These are phyloP conservation scores for Cryptococcus sp. DNA, from an alignment of 1,284 basidiomycete species.

Conservation along the genomic window DNA sequence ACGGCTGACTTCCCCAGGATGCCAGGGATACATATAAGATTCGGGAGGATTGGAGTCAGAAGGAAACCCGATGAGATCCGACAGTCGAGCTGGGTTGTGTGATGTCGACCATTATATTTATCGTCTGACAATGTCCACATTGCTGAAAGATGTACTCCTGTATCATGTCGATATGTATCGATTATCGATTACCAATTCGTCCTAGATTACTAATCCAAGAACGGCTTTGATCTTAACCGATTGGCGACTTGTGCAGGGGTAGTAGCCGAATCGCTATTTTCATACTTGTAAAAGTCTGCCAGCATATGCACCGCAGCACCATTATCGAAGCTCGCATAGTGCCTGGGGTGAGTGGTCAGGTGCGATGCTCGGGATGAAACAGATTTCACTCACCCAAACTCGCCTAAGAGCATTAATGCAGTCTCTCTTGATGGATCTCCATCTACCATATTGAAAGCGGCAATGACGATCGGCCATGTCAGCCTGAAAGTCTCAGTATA, in stretches of 20 bases:
- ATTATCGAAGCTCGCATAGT: slow-evolving; percentile 43
- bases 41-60: slow-evolving; percentile 18
- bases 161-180: too few species aligned
- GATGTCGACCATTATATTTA: too few species aligned
- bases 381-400: slow-evolving; percentile 31
- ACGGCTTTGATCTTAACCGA: slow-evolving; percentile 17
- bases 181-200: too few species aligned
- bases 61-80: not conserved
- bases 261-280: slow-evolving; percentile 15
- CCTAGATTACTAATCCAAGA: slow-evolving; percentile 12
- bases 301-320: slow-evolving; percentile 24
- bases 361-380: not conserved
- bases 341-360: slow-evolving; percentile 10
- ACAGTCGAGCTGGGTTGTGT: too few species aligned
- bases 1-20: not conserved
- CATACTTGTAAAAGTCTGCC: slow-evolving; percentile 27
- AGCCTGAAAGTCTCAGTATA: slow-evolving; percentile 20
- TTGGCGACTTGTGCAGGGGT: slow-evolving; percentile 20
- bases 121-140: too few species aligned
- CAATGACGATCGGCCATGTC: slow-evolving; percentile 43
- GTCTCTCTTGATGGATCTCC: slow-evolving; percentile 29
- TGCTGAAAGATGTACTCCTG: too few species aligned
- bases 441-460: slow-evolving; percentile 37
- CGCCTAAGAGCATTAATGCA: slow-evolving; percentile 33
- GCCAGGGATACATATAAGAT: slow-evolving; percentile 31